Conservation (phyloP, 2,329 filamentous ascomycete species). For the Calonectria pseudoreteaudii region DNA sequence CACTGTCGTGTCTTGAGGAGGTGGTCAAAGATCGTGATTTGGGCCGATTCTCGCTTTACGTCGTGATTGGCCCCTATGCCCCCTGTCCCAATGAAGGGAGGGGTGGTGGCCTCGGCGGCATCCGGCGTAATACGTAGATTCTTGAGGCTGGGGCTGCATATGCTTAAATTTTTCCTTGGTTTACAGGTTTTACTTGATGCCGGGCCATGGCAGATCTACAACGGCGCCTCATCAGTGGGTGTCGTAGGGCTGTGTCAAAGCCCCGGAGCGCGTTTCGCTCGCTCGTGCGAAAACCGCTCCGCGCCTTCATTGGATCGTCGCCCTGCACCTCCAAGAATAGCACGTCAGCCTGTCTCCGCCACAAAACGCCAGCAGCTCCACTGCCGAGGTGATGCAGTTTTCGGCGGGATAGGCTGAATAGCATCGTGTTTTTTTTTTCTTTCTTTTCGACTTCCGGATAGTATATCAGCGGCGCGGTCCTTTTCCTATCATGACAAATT, state of each 20-base stretch:
- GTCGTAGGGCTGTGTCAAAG: neutral
- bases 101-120: neutral
- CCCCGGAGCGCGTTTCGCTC: neutral
- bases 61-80: neutral
- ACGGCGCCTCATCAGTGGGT: neutral
- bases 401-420: too few species aligned
- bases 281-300: neutral
- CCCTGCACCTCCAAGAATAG: neutral
- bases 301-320: neutral
- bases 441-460: neutral
- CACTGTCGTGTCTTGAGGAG: neutral
- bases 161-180: neutral
- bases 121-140: neutral
- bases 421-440: too few species aligned
- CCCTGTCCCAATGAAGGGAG: neutral
- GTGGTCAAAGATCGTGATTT: neutral
- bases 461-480: neutral
- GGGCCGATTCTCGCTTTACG: neutral
- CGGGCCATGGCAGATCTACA: neutral
- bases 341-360: neutral
- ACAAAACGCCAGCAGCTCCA: neutral
- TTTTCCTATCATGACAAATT: neutral
- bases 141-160: conserved; percentile 3
- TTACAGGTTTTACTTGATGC: neutral
- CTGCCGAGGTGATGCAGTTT: neutral